Evolutionary conservation across 805 yeast species (phyloP), one percentile per base, ranked within the genome.

Genomic region (Kodamaea kakaduensis): DNA sequence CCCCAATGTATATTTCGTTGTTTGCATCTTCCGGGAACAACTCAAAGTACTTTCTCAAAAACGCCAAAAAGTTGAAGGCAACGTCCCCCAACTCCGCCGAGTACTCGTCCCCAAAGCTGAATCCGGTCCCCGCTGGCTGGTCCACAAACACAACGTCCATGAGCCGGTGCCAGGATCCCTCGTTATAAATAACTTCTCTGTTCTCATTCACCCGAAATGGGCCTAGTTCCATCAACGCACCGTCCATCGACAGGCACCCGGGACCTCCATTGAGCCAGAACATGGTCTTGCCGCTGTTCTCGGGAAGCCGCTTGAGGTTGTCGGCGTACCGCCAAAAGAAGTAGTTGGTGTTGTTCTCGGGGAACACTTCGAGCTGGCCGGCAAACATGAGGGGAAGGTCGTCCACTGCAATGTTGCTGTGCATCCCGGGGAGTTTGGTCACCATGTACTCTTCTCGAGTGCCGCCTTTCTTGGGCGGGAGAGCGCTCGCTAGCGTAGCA

Each of bases 191-290:
- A 6, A 86, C 70, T 34, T 68, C 54, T 9, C 45, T 42, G 6
- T 71, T 51, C 0, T 54, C 46, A 45, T 65, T 61, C 13, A 87
- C 71, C 36, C 96, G 68, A 28, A 87, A 74, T 0, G 98, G 97
- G 0, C 98, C 98, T 3, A 80, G 63, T 57, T 93, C 98, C 77
- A 89, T 76, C 44, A 93, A 55, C 0, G 95, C 96, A 10, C 98
- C 98, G 59, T 93, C 98, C 93, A 90, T 78, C 0, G 97, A 88
- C 2, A 96, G 88, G 57, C 98, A 93, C 0, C 98, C 98, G 0
- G 98, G 98, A 0, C 98, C 98, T 25, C 98, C 98, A 56, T 93
- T 93, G 15, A 93, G 69, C 97, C 98, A 93, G 36, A 93, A 71
- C 6, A 83, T 71, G 15, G 84, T 68, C 43, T 69, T 70, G 45